These are phyloP conservation scores for Starmerella khaoyaiensis DNA, from an alignment of 805 yeast species.

Conservation along the genomic window DNA sequence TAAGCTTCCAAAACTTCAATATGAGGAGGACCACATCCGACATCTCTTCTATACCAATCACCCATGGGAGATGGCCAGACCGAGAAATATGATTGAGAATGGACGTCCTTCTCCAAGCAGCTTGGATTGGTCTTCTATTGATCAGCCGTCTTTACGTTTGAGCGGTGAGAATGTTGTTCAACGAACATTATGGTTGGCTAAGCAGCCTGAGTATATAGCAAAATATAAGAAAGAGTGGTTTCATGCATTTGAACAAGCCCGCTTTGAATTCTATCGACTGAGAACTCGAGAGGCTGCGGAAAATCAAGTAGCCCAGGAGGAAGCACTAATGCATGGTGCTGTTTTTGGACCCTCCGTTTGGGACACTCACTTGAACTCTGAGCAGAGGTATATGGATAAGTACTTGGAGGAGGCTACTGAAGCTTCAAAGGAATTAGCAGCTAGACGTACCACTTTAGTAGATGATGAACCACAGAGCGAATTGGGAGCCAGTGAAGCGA, in stretches of 20 bases:
- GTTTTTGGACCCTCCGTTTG: slow-evolving; percentile 48
- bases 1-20: slow-evolving; percentile 42
- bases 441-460: slow-evolving; percentile 22
- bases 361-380: slow-evolving; percentile 56
- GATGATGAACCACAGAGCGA: slow-evolving; percentile 21
- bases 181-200: slow-evolving; percentile 47
- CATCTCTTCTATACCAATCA: slow-evolving; percentile 77
- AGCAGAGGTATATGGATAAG: slow-evolving; percentile 52
- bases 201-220: slow-evolving; percentile 24
- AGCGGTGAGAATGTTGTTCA: slow-evolving; percentile 87
- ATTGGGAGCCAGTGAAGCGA: neutral
- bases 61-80: slow-evolving; percentile 96
- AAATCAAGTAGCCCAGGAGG: slow-evolving; percentile 61
- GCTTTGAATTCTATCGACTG: slow-evolving; percentile 75
- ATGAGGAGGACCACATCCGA: slow-evolving; percentile 71
- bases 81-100: slow-evolving; percentile 71
- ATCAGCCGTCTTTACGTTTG: slow-evolving; percentile 57
- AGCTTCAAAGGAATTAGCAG: slow-evolving; percentile 35
- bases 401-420: slow-evolving; percentile 65
- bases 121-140: slow-evolving; percentile 67
- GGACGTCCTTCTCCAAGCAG: slow-evolving; percentile 14
- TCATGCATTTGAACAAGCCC: slow-evolving; percentile 72
- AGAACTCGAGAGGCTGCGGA: slow-evolving; percentile 76
- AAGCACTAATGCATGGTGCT: slow-evolving; percentile 75
- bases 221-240: slow-evolving; percentile 24